Conservation (phyloP, 2,329 filamentous ascomycete species). For the Alternaria ethzedia region DNA sequence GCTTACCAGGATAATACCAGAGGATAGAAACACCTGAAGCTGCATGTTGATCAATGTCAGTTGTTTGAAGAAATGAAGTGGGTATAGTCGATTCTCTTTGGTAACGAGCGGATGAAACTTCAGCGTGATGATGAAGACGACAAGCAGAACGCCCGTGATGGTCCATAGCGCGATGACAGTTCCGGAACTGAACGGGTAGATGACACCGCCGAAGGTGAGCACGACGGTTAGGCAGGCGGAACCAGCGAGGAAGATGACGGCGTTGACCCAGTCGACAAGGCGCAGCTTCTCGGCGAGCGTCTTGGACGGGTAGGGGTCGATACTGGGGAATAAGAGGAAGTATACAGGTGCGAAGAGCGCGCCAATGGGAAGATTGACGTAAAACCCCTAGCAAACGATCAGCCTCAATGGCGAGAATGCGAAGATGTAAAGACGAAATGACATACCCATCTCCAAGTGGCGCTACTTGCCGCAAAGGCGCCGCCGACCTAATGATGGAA, state of each 20-base stretch:
- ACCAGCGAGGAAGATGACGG: conserved; percentile 28
- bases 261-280: conserved; percentile 54
- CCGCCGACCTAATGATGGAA: conserved; percentile 29
- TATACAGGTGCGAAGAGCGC: not conserved
- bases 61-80: conserved; percentile 52
- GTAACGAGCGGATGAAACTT: conserved; percentile 53
- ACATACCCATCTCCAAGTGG: conserved; percentile 40
- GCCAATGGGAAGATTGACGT: not conserved
- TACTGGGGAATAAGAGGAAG: not conserved
- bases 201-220: not conserved
- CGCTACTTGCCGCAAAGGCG: conserved; percentile 26
- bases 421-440: not conserved
- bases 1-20: conserved; percentile 20
- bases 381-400: not conserved
- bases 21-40: conserved; percentile 10
- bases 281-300: conserved; percentile 39
- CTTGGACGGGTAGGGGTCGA: not conserved
- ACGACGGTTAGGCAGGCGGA: conserved; percentile 8
- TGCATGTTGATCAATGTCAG: conserved; percentile 7
- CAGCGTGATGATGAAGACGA: conserved; percentile 57
- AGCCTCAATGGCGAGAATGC: not conserved
- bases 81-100: conserved; percentile 55
- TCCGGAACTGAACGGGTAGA: not conserved
- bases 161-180: conserved; percentile 47
- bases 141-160: conserved; percentile 53